These are phyloP conservation scores for Anthracocystis panici-leucophaei DNA, from an alignment of 1,284 basidiomycete species.

Conservation along the genomic window DNA sequence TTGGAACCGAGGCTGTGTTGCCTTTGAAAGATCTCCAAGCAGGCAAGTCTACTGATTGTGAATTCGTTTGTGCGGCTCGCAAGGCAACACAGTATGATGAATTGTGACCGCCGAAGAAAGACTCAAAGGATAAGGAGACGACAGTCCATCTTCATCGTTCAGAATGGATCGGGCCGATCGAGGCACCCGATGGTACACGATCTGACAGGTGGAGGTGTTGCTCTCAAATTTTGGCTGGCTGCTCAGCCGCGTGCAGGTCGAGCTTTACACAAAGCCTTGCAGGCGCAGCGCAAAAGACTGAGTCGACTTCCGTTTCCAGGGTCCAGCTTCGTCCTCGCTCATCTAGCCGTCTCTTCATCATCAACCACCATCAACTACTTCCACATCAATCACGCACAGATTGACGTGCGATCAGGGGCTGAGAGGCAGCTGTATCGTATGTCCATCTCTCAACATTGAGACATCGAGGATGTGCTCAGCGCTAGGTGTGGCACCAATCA, in stretches of 20 bases:
- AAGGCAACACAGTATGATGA: no score
- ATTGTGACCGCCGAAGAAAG: background rate
- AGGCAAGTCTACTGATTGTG: background rate
- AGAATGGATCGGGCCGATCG: background rate
- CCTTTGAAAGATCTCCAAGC: background rate
- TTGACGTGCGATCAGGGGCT: background rate
- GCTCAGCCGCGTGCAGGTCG: no score
- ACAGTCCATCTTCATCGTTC: background rate
- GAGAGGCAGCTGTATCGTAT: background rate
- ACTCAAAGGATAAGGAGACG: background rate
- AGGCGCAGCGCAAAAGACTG: constrained; percentile 1
- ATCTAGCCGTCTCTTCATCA: background rate
- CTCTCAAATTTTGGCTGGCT: background rate
- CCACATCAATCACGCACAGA: background rate
- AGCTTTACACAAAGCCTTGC: no score
- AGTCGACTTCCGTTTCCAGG: constrained; percentile 6
- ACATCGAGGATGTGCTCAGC: background rate
- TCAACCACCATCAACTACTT: background rate
- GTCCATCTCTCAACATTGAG: no score
- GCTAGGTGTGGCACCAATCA: background rate
- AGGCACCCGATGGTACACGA: background rate
- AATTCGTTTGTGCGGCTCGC: no score
- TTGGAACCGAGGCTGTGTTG: constrained; percentile 34
- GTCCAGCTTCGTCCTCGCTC: constrained; percentile 1
- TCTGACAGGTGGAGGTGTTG: constrained; percentile 31